Evolutionary conservation across 2,329 filamentous ascomycete species (phyloP).

Genomic region (Pseudophaeomoniella oleicola): DNA sequence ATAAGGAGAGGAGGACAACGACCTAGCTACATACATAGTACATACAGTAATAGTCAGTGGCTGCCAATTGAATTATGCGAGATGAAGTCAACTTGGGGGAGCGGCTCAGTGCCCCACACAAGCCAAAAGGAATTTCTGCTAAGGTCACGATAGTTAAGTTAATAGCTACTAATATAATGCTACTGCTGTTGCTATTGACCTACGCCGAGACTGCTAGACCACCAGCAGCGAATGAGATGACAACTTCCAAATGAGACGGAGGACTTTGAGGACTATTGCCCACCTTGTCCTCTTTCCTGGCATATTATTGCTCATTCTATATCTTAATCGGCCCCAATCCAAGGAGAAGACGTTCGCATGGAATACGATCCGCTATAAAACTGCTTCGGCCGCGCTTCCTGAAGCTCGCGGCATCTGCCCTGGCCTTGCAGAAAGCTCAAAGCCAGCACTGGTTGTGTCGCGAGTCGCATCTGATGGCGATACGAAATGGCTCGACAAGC

Average conservation of each 20-base stretch:
- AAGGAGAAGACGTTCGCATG: slow-evolving; percentile 24
- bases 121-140: too few relatives aligned
- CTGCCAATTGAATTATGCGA: too few relatives aligned
- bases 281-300: slow-evolving; percentile 21
- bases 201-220: too few relatives aligned
- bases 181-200: too few relatives aligned
- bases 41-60: too few relatives aligned
- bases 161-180: too few relatives aligned
- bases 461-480: slow-evolving; percentile 26
- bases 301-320: slow-evolving; percentile 22
- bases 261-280: slow-evolving; percentile 18
- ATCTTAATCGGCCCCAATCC: slow-evolving; percentile 18
- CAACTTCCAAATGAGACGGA: slow-evolving; percentile 20
- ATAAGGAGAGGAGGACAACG: too few relatives aligned
- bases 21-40: too few relatives aligned
- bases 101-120: too few relatives aligned
- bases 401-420: slow-evolving; percentile 27
- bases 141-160: too few relatives aligned
- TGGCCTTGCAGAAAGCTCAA: slow-evolving; percentile 20
- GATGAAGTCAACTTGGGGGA: too few relatives aligned
- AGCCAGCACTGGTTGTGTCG: slow-evolving; percentile 31
- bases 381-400: slow-evolving; percentile 19
- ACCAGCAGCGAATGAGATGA: too few relatives aligned
- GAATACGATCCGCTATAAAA: slow-evolving; percentile 28
- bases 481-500: slow-evolving; percentile 24